phyloP scores from a whole-genome alignment of 2,329 filamentous ascomycete genomes.

The Trichoderma afroharzianum region DNA sequence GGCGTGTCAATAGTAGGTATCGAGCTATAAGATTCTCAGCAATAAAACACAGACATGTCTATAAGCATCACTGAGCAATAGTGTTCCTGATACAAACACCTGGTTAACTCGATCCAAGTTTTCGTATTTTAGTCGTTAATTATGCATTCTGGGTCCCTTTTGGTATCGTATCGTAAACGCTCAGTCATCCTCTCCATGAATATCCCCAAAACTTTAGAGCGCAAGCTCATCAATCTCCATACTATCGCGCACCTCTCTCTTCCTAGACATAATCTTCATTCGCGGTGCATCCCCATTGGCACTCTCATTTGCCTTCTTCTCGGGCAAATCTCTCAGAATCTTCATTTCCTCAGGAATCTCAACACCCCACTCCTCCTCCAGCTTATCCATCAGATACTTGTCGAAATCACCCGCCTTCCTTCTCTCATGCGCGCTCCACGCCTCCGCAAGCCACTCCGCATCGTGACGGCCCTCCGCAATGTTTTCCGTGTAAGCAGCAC shows the following conservation, averaged over 20 bases:
- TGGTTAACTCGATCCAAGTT: background rate
- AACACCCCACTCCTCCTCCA: conserved; percentile 47
- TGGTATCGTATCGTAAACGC: background rate
- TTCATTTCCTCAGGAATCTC: conserved; percentile 36
- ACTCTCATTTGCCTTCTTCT: background rate
- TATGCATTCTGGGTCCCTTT: background rate
- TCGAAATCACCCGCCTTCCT: conserved; percentile 50
- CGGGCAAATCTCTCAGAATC: background rate
- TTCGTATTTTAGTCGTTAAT: background rate
- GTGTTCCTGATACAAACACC: background rate
- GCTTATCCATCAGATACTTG: conserved; percentile 41
- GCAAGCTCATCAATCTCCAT: conserved; percentile 10
- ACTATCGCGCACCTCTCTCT: background rate
- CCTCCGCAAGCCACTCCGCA: conserved; percentile 49
- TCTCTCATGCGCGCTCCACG: conserved; percentile 49
- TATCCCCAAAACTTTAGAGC: background rate
- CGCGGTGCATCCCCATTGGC: background rate
- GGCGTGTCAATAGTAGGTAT: background rate
- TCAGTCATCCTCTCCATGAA: background rate
- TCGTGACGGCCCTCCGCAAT: conserved; percentile 49
- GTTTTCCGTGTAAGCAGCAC: conserved; percentile 44
- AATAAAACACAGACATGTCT: background rate
- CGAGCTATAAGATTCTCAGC: background rate
- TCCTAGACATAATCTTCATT: background rate
- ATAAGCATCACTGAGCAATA: background rate